Evolutionary conservation across 805 yeast species (phyloP).

Genomic region (Sugiyamaella mastotermitis): DNA sequence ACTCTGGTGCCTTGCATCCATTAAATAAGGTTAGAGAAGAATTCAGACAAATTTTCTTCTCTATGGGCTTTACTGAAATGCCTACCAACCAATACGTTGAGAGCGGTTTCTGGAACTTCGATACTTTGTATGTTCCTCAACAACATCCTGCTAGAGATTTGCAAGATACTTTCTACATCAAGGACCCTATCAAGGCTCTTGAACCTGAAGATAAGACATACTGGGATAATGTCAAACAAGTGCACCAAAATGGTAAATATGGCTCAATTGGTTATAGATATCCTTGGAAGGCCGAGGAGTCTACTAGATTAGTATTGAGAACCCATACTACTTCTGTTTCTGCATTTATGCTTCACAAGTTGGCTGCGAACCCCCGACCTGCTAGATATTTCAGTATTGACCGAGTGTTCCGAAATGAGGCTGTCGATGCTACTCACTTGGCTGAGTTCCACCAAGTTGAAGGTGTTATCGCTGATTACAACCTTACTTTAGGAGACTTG

Average conservation of each 20-base stretch:
- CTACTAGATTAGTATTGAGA: conserved; percentile 86
- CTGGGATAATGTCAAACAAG: conserved; percentile 71
- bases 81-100: conserved; percentile 98
- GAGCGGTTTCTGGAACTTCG: conserved; percentile 98
- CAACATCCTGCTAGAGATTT: conserved; percentile 99
- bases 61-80: conserved; percentile 98
- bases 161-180: conserved; percentile 96
- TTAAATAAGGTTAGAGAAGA: conserved; percentile 95
- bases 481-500: conserved; percentile 89
- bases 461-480: conserved; percentile 97
- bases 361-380: conserved; percentile 83
- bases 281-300: conserved; percentile 92
- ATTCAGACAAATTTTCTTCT: conserved; percentile 94
- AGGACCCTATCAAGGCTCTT: conserved; percentile 80
- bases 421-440: conserved; percentile 98
- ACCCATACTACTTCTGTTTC: conserved; percentile 98
- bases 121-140: conserved; percentile 93
- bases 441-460: conserved; percentile 99
- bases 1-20: conserved; percentile 93
- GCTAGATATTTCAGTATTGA: conserved; percentile 91
- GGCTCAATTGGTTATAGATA: conserved; percentile 98
- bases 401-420: conserved; percentile 98
- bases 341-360: conserved; percentile 74
- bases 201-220: conserved; percentile 76
- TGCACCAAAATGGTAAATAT: conserved; percentile 83